Conservation (phyloP, 1,139 yeast genomes). For the Sugiyamaella japonica region DNA sequence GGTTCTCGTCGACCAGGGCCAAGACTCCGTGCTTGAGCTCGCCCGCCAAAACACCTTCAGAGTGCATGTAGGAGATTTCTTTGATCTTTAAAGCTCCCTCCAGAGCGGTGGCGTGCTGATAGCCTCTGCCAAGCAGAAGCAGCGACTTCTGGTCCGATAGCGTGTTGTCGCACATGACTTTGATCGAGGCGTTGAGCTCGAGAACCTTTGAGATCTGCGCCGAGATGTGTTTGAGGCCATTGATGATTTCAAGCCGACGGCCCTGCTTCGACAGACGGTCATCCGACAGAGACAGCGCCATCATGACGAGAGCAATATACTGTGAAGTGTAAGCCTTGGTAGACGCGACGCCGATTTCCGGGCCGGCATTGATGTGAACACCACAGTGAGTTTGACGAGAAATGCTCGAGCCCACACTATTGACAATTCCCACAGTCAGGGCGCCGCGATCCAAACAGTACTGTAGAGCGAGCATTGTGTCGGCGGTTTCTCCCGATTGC, state of each 20-base stretch:
- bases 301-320: conserved; percentile 94
- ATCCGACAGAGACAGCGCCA: conserved; percentile 90
- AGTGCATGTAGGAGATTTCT: conserved; percentile 98
- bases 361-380: conserved; percentile 99
- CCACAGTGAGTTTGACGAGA: conserved; percentile 98
- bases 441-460: conserved; percentile 98
- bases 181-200: conserved; percentile 69
- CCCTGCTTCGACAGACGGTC: conserved; percentile 75
- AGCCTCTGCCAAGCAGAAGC: conserved; percentile 93
- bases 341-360: conserved; percentile 99
- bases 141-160: conserved; percentile 83
- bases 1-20: conserved; percentile 90
- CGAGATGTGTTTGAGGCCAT: conserved; percentile 82
- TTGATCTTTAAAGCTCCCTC: conserved; percentile 98
- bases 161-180: conserved; percentile 67
- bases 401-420: conserved; percentile 92
- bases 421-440: conserved; percentile 92
- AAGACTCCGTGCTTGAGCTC: conserved; percentile 98
- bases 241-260: conserved; percentile 84
- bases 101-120: conserved; percentile 94
- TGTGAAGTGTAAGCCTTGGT: conserved; percentile 99
- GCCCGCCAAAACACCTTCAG: conserved; percentile 99
- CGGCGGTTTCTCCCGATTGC: conserved; percentile 99
- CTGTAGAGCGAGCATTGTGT: conserved; percentile 93
- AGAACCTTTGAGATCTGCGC: conserved; percentile 80